Evolutionary conservation across 2,329 filamentous ascomycete species (phyloP).

Genomic region (Fusarium subtropicale): DNA sequence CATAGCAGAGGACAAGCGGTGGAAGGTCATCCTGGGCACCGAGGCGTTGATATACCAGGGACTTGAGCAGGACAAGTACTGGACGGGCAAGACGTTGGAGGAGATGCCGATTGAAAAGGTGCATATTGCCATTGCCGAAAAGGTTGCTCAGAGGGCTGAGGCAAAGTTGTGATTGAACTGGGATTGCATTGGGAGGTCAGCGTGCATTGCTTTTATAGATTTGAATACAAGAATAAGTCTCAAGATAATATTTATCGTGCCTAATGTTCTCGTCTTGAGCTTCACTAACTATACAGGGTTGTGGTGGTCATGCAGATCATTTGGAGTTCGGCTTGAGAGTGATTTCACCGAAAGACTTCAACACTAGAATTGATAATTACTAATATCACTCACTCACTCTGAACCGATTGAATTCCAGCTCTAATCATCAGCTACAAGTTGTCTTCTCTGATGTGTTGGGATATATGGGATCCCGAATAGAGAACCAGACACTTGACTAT

Average conservation of each 20-base stretch:
- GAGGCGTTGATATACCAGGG: constrained; percentile 84
- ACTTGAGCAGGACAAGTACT: constrained; percentile 73
- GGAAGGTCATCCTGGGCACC: constrained; percentile 80
- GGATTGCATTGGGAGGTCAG: neutral
- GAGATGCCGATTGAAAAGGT: constrained; percentile 57
- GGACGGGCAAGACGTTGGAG: constrained; percentile 71
- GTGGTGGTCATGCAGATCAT: neutral
- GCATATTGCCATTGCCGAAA: constrained; percentile 41
- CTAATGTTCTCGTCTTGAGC: neutral
- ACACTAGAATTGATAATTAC: neutral
- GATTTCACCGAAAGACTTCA: neutral
- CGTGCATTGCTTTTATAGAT: constrained; percentile 25
- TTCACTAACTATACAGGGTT: neutral
- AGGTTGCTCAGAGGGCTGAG: constrained; percentile 44
- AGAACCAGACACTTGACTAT: neutral
- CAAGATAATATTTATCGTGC: too few species aligned
- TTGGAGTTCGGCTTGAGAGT: neutral
- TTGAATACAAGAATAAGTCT: neutral
- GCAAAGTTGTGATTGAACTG: constrained; percentile 29
- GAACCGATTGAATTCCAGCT: neutral
- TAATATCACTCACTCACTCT: neutral
- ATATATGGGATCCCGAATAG: too few species aligned
- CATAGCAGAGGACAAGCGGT: constrained; percentile 70
- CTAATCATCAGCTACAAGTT: too few species aligned
- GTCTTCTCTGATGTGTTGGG: too few species aligned